Conservation (phyloP, 352 stramenopile genomes). For the Elongisporangium undulatum region DNA sequence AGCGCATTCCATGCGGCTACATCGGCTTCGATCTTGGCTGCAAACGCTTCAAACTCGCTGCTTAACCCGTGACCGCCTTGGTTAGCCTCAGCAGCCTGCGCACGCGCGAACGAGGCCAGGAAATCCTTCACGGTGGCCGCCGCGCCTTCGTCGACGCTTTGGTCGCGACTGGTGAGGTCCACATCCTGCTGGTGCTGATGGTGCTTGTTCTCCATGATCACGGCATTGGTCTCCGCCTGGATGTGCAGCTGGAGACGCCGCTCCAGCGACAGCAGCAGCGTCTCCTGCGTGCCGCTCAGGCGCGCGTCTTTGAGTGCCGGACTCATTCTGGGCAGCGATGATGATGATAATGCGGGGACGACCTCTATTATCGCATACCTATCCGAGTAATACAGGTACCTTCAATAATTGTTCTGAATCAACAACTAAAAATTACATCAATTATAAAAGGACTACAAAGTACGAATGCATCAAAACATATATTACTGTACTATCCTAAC, state of each 20-base stretch:
- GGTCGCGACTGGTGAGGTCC: background rate
- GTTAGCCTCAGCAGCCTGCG: background rate
- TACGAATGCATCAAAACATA: no score
- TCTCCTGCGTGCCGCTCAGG: slow-evolving; percentile 42
- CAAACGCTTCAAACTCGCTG: slow-evolving; percentile 25
- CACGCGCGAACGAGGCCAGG: slow-evolving; percentile 6
- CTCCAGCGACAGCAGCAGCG: slow-evolving; percentile 55
- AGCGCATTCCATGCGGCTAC: slow-evolving; percentile 34
- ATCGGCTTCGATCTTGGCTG: slow-evolving; percentile 22
- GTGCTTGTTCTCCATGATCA: slow-evolving; percentile 24
- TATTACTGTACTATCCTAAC: background rate
- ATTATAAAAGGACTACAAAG: no score
- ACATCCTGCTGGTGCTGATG: slow-evolving; percentile 2
- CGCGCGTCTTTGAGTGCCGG: slow-evolving; percentile 17
- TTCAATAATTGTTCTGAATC: background rate
- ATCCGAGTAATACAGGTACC: no score
- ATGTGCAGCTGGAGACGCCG: slow-evolving; percentile 44
- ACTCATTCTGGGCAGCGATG: background rate
- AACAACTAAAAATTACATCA: background rate
- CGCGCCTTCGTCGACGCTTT: background rate
- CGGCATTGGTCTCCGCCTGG: slow-evolving; percentile 39
- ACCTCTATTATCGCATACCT: background rate
- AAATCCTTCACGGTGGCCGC: slow-evolving; percentile 42
- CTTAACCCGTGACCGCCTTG: slow-evolving; percentile 4
- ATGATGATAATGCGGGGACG: background rate